Percentiles rank a stretch among this genome's conserved stretches.
Evolutionary conservation across 495 filamentous ascomycete species (phyloP).

Genomic region (Penicillium waksmanii): DNA sequence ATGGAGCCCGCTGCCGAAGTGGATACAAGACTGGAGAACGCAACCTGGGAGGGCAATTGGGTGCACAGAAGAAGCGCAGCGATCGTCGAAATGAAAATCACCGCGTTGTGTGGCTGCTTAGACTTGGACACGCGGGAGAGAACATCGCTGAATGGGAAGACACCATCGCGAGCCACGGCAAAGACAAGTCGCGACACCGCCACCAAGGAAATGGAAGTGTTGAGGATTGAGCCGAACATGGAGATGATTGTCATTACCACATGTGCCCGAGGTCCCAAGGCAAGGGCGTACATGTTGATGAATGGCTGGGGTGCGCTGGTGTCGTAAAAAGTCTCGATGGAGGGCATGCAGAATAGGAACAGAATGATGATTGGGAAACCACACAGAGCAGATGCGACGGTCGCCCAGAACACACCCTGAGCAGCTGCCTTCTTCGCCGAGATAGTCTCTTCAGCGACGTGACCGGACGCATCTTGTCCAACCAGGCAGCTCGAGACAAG

Average conservation of each 20-base stretch:
- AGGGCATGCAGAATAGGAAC: constrained; percentile 42
- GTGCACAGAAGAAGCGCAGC: constrained; percentile 41
- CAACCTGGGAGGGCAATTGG: constrained; percentile 39
- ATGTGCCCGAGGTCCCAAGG: constrained; percentile 38
- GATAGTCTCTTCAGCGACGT: constrained; percentile 41
- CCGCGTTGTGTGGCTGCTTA: constrained; percentile 42
- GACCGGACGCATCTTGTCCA: constrained; percentile 41
- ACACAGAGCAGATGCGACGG: constrained; percentile 37
- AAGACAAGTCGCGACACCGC: constrained; percentile 45
- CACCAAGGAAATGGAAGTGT: constrained; percentile 43
- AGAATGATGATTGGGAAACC: constrained; percentile 42
- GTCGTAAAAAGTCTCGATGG: constrained; percentile 36
- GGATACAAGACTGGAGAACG: constrained; percentile 38
- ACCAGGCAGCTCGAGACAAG: constrained; percentile 37
- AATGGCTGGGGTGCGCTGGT: constrained; percentile 43
- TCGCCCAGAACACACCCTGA: constrained; percentile 42
- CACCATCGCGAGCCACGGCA: constrained; percentile 41
- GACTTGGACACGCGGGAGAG: constrained; percentile 38
- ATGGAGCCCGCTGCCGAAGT: constrained; percentile 41
- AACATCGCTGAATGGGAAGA: constrained; percentile 39
- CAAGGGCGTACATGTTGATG: constrained; percentile 41
- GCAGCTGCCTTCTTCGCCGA: constrained; percentile 43
- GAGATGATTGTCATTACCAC: constrained; percentile 42
- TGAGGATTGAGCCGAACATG: constrained; percentile 38
- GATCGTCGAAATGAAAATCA: constrained; percentile 37